Conservation (phyloP, 1,284 basidiomycete genomes). For the Rhodotorula glutinis region DNA sequence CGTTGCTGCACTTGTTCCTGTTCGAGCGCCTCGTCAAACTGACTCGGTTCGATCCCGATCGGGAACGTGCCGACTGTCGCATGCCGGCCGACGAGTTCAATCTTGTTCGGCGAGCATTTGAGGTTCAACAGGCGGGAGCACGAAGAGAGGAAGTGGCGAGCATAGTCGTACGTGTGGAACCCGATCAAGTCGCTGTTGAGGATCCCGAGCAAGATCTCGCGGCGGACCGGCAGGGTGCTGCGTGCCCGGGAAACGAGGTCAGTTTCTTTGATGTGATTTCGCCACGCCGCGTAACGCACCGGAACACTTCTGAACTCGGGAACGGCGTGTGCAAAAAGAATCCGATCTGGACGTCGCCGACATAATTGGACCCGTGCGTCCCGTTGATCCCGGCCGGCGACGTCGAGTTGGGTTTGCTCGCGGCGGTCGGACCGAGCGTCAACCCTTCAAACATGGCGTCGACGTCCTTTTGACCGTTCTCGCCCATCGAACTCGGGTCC, state of each 20-base stretch:
- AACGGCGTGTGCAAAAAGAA: slow-evolving; percentile 99
- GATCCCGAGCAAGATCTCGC: slow-evolving; percentile 92
- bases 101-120: slow-evolving; percentile 86
- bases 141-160: slow-evolving; percentile 96
- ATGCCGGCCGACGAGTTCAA: slow-evolving; percentile 90
- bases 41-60: slow-evolving; percentile 92
- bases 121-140: slow-evolving; percentile 94
- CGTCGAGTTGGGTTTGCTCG: slow-evolving; percentile 28
- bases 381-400: slow-evolving; percentile 53
- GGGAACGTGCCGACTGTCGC: slow-evolving; percentile 98
- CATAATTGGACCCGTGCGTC: slow-evolving; percentile 20
- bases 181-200: slow-evolving; percentile 95
- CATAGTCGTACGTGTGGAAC: slow-evolving; percentile 99
- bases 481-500: slow-evolving; percentile 56
- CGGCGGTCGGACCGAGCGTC: slow-evolving; percentile 43
- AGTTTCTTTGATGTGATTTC: neutral
- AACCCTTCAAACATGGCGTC: slow-evolving; percentile 56
- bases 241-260: neutral
- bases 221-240: slow-evolving; percentile 91
- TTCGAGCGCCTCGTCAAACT: slow-evolving; percentile 82
- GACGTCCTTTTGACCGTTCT: slow-evolving; percentile 58
- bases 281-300: slow-evolving; percentile 66
- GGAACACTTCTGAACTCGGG: slow-evolving; percentile 95
- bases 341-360: slow-evolving; percentile 73
- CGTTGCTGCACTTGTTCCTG: slow-evolving; percentile 74